Evolutionary conservation across 441 rosid genomes (phyloP), one percentile per base, ranked within the genome.

Genomic region (Syzygium syzygioides): DNA sequence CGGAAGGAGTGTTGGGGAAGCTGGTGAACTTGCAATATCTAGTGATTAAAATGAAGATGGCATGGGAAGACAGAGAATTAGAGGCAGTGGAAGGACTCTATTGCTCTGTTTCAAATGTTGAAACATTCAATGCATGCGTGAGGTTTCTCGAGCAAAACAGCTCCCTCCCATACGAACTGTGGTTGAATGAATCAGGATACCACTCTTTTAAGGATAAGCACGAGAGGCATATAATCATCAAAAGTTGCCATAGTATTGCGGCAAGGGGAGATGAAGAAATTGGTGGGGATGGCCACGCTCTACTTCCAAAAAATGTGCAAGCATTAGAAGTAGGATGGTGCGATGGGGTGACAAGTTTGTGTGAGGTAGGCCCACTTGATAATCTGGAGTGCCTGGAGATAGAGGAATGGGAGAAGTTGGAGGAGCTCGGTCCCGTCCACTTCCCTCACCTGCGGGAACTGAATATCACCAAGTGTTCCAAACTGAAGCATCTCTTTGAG

Each of bases 171-270:
- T 62, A 62, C 15, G 4, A 1, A 28, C 0, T 62, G 1, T 0
- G 3, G 2, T n/a, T 62, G 68, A 62, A 14, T 28, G 34, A 5
- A 1, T 60, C n/a, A 3, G 7, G 0, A 28, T 0, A 13, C 1
- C 0, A 13, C 1, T 3, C 0, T 9, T 6, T 0, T 0, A 0
- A 0, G 17, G 0, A 28, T 60, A 0, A 0, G 14, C 0, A 32
- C 4, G 0, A 6, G 10, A 62, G 19, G 68, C 7, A 2, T 14
- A n/a, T n/a, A 62, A n/a, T n/a, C 9, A 62, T 62, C 34, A 2
- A n/a, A n/a, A 14, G 34, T n/a, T 62, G 34, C 34, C 34, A n/a
- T 0, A 6, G 68, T 62, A 0, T 62, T n/a, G 5, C 71, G 32
- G 3, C 71, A n/a, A n/a, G 10, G 71, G 71, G 0, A 14, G 11